Conservation (phyloP, 805 yeast genomes). For the Spathaspora boniae region DNA sequence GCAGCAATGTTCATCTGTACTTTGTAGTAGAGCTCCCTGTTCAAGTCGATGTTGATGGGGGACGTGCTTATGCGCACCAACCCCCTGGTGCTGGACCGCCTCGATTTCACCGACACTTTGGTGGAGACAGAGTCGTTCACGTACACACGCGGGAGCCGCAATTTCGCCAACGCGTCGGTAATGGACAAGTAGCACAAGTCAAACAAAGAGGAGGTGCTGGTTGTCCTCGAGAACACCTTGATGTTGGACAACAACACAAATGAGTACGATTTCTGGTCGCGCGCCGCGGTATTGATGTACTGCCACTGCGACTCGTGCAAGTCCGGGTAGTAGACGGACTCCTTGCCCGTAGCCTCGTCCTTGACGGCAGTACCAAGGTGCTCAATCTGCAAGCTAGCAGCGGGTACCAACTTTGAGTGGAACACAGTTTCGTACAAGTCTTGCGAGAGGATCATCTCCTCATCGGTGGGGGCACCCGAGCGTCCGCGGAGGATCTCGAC, state of each 20-base stretch:
- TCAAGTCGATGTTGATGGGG: conserved; percentile 53
- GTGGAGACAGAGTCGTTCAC: conserved; percentile 59
- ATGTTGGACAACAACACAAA: conserved; percentile 67
- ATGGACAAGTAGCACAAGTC: conserved; percentile 74
- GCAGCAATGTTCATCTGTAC: conserved; percentile 38
- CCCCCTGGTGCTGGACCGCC: conserved; percentile 28
- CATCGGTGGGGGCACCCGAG: conserved; percentile 76
- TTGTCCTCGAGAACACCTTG: conserved; percentile 64
- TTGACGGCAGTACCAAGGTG: conserved; percentile 16
- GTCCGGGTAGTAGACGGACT: conserved; percentile 19
- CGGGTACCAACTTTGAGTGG: conserved; percentile 52
- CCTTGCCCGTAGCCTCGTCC: conserved; percentile 11
- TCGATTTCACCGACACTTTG: conserved; percentile 49
- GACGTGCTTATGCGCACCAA: conserved; percentile 46
- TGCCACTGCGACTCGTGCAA: conserved; percentile 15
- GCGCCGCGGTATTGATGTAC: conserved; percentile 10
- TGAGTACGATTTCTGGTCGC: conserved; percentile 22
- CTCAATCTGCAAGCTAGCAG: conserved; percentile 20
- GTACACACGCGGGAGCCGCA: conserved; percentile 64
- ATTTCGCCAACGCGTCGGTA: conserved; percentile 55
- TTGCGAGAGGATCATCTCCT: conserved; percentile 76
- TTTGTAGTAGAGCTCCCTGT: conserved; percentile 21
- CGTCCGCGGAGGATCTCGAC: conserved; percentile 77
- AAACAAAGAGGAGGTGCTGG: conserved; percentile 67
- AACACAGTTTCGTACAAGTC: conserved; percentile 55